Base-by-base conservation (phyloP, 1,139 yeast species). In the Arxiozyma bovina region DNA sequence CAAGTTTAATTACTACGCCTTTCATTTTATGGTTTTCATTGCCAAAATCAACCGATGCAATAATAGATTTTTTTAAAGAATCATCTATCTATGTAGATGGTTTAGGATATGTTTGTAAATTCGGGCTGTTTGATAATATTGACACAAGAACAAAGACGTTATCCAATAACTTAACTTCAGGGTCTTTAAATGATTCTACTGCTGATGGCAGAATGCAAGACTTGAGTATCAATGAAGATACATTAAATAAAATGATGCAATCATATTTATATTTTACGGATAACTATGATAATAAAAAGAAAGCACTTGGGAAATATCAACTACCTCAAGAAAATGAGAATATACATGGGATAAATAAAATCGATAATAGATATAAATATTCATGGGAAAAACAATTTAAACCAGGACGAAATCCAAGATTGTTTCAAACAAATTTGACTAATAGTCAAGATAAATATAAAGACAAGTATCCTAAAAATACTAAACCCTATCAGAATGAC, bases 41-140 rank as follows among this genome's bases (percentile, higher is more conserved):
- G 34, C 89, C 96, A 17, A 77, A 77, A 51, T 78, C 81, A 50
- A 76, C 93, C 18, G 91, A 88, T 41, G 76, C 81, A 42, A 85
- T 93, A 47, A 80, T 93, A 43, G 98, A 93, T 66, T 93, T 93
- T 65, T 88, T 91, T 70, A 73, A 98, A 55, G 97, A 93, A 58
- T 85, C 81, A 61, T 83, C 96, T 12, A 83, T 90, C 15, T 94
- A 91, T 68, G 89, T 91, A 50, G 98, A 91, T 71, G 98, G 97
- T 0, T 74, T 93, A 48, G 99, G 99, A 0, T 87, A 91, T 64
- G 96, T 93, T 42, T 93, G 99, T 67, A 85, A 88, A 47, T 89
- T 84, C 75, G 98, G 99, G 2, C 87, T 88, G 82, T 94, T 93
- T 70, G 87, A 87, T 62, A 81, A 85, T 58, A 86, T 84, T 60